These are phyloP conservation scores for Trichoderma polysporum DNA, from an alignment of 2,329 filamentous ascomycete genomes.

Conservation along the genomic window DNA sequence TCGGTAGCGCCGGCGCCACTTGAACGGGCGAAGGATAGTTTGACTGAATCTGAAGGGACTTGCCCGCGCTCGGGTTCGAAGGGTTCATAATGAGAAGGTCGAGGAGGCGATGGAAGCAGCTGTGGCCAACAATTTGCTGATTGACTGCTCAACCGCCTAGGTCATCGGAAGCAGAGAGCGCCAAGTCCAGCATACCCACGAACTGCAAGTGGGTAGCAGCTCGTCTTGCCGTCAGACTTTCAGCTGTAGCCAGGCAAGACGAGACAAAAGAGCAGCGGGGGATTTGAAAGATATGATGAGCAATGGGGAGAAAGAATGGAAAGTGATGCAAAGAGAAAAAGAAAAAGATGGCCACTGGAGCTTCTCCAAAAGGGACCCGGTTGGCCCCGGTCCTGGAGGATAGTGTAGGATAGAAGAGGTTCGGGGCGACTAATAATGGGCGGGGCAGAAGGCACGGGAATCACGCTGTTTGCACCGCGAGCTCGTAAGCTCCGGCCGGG, in stretches of 20 bases:
- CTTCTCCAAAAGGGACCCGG: slow-evolving; percentile 35
- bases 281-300: not conserved
- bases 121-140: not conserved
- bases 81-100: slow-evolving; percentile 34
- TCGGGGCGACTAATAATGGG: slow-evolving; percentile 20
- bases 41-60: slow-evolving; percentile 49
- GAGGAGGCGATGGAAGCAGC: not conserved
- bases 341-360: slow-evolving; percentile 14
- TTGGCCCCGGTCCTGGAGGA: slow-evolving; percentile 38
- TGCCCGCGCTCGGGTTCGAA: slow-evolving; percentile 43
- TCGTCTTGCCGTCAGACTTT: slow-evolving; percentile 2
- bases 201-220: slow-evolving; percentile 3
- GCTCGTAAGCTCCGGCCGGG: not conserved
- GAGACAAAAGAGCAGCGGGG: not conserved
- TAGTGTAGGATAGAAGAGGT: slow-evolving; percentile 24
- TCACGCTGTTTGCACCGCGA: slow-evolving; percentile 14
- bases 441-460: slow-evolving; percentile 37
- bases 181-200: slow-evolving; percentile 20
- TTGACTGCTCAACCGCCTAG: slow-evolving; percentile 11
- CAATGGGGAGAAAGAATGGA: not conserved
- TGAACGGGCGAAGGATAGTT: slow-evolving; percentile 43
- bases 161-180: slow-evolving; percentile 2
- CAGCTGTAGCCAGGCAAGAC: not conserved
- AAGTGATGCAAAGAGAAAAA: slow-evolving; percentile 17
- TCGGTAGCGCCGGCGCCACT: slow-evolving; percentile 44